Base-by-base conservation (phyloP, 768 basidiomycete species). In the Termitomyces eurrhizus region DNA sequence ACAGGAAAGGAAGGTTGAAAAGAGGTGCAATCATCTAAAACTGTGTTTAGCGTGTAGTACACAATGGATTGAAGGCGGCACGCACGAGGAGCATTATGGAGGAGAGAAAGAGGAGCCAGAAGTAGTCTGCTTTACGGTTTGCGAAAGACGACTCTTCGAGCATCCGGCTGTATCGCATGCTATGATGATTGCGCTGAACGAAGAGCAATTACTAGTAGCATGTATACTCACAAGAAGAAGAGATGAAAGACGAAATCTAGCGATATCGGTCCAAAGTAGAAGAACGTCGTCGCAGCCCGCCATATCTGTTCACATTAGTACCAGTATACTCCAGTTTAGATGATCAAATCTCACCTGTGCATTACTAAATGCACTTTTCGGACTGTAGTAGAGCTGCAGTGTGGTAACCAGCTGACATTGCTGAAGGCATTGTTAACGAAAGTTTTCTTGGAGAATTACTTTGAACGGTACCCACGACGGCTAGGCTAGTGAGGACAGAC, bases 161-260 rank as follows among this genome's bases (percentile, higher is more conserved):
- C 89, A 98, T 92, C 49, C 95, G 83, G 64, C 93, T 95, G 70
- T 98, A 98, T 56, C 97, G 81, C 95, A 98, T 96, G 72, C 95
- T 97, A 69, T 32, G 32, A n/a, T n/a, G 36, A 3, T 5, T 46
- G 14, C 26, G n/a, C 11, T 33, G 7, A 9, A 13, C 26, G 5
- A 48, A 5, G 29, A 14, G 16, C 16, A 21, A 44, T 8, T 41
- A 18, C 26, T 11, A 45, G 32, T 2, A 13, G n/a, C 12, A 32
- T 1, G n/a, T 29, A 24, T 12, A 78, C 95, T 73, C 70, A 96
- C 96, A 99, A 97, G 81, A 98, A 99, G 80, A 98, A 98, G 56
- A 99, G 81, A 72, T 98, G 96, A 75, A 98, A 97, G 60, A 96
- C 82, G 66, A 98, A 93, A 73, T 98, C 96, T 24, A 98, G 77